phyloP scores from a whole-genome alignment of 192 early-diverging fungal genomes.

The Mortierella alpina region DNA sequence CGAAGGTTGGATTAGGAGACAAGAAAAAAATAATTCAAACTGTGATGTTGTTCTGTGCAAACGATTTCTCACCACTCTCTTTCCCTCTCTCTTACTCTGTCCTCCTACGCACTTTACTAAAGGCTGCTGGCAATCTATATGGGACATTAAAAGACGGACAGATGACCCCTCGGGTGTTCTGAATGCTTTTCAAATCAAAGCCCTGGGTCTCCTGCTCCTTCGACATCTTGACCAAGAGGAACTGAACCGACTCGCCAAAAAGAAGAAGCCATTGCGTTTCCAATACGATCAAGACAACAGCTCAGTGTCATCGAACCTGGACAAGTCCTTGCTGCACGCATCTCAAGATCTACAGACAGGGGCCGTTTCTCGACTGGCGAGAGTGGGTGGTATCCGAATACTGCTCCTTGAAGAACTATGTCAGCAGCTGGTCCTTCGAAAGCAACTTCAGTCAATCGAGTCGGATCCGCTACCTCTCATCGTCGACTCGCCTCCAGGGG shows the following conservation, averaged over 20 bases:
- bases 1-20: constrained; percentile 15
- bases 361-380: constrained; percentile 23
- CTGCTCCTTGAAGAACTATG: constrained; percentile 30
- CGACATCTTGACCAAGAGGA: constrained; percentile 49
- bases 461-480: not conserved
- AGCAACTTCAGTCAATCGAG: not conserved
- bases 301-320: not conserved
- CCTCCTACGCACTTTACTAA: not conserved
- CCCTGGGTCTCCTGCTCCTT: constrained; percentile 30
- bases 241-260: constrained; percentile 38
- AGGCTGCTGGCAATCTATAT: constrained; percentile 24
- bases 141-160: not conserved
- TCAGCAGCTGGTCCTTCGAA: constrained; percentile 11
- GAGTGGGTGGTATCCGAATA: constrained; percentile 34
- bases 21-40: not conserved
- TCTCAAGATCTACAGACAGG: constrained; percentile 2
- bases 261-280: constrained; percentile 38
- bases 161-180: not conserved
- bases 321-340: not conserved
- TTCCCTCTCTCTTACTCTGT: too few species aligned
- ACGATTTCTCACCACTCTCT: not conserved
- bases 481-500: not conserved
- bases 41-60: not conserved
- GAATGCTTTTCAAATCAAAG: constrained; percentile 31
- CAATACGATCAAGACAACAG: constrained; percentile 6